Evolutionary conservation across 1,284 basidiomycete genomes (phyloP), one percentile per base, ranked within the genome.

Genomic region (Irpex sp.): DNA sequence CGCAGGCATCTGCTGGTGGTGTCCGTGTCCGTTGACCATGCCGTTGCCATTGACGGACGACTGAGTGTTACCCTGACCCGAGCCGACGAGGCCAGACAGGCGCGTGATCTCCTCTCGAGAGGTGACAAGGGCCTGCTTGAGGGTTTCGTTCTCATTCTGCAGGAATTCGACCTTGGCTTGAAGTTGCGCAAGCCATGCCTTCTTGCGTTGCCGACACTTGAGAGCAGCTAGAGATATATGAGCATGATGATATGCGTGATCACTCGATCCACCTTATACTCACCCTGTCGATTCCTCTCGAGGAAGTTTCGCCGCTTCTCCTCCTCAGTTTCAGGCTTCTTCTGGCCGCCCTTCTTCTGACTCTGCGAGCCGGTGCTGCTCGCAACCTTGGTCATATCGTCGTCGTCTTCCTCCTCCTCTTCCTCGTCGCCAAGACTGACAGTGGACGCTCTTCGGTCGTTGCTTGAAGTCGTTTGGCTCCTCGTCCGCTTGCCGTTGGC

Each of bases 181-280:
- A 17, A 99, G 81, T 68, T 94, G 91, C 26, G 89, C 84, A 31
- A 98, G 85, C 97, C 97, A 99, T 5, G 95, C 95, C 78, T 99
- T 99, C 78, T 99, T 99, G 62, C 97, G 89, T 75, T 99, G 97
- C 48, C 97, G 93, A 77, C 97, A 99, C 79, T 99, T 99, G 72
- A 98, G 87, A 3, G 97, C 97, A 64, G 97, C 97, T 97, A 73
- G 48, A 60, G 34, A 55, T 21, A 37, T 13, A 44, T 62, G 11
- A 62, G 40, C n/a, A 19, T 51, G 13, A 19, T 40, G 8, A 15
- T 31, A 26, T 19, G 6, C 19, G 3, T 4, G 26, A 51, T 19
- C 37, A 55, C 11, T 19, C 17, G 5, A 52, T 17, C 51, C 17
- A 31, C 31, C 1, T 3, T 26, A 26, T 26, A 73, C 80, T 62